Conservation (phyloP, 345 rosid genomes). For the Citrus australasica region DNA sequence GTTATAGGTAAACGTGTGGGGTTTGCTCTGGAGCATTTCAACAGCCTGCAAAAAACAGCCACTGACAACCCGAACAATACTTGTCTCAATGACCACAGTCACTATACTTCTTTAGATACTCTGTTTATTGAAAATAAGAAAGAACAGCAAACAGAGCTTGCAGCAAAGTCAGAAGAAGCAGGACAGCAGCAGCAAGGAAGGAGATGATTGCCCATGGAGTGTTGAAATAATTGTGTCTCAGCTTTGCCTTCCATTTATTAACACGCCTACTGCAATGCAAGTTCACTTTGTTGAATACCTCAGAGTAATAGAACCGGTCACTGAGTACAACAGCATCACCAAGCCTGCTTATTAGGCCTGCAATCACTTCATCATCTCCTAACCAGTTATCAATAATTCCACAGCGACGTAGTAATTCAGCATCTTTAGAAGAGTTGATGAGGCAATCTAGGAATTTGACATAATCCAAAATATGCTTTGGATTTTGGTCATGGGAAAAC, state of each 20-base stretch:
- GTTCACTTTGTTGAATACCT: neutral
- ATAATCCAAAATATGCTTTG: neutral
- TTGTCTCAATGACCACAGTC: neutral
- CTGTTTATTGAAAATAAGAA: neutral
- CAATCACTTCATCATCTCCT: slow-evolving; percentile 15
- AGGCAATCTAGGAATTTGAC: slow-evolving; percentile 7
- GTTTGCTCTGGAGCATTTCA: too few relatives aligned
- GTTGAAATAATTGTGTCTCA: slow-evolving; percentile 16
- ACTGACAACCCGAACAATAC: neutral
- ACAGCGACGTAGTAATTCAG: neutral
- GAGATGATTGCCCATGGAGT: slow-evolving; percentile 24
- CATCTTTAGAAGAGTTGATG: slow-evolving; percentile 7
- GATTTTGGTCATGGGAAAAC: neutral
- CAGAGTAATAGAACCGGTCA: neutral
- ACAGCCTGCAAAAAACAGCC: neutral
- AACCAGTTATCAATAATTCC: slow-evolving; percentile 12
- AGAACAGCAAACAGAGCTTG: slow-evolving; percentile 9
- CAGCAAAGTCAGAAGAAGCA: neutral
- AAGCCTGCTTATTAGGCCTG: neutral
- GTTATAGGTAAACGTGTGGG: too few relatives aligned
- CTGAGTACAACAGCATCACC: neutral
- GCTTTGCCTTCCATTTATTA: slow-evolving; percentile 14
- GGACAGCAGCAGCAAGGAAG: slow-evolving; percentile 5
- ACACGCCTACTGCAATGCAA: neutral
- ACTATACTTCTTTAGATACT: neutral